Base-by-base conservation (phyloP, 2,329 filamentous ascomycete species). In the Hypoxylon sp. region DNA sequence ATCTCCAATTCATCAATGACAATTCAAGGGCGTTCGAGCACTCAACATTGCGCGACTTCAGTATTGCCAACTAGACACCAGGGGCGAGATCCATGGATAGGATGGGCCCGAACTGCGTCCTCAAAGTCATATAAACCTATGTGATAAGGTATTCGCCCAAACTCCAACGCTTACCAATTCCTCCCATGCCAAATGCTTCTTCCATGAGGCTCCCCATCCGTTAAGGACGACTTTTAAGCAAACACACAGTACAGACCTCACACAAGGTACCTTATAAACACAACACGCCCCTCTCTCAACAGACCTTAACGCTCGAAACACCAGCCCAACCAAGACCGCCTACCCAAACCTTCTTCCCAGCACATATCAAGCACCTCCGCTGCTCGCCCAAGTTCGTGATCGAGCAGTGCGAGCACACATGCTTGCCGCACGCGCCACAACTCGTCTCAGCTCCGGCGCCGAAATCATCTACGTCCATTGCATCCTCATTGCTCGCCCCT, bases 391-490 rank as follows among this genome's bases (percentile, higher is more conserved):
- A 77, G 67, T 87, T 87, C 66, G 85, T 87, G 43, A 89, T 82
- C 0, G 87, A 88, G 73, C 88, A 90, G 60, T 85, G 83, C 60
- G 84, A 86, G 77, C 87, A 90, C 13, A 90, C 86, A 10, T 82
- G 79, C 74, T 86, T 89, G 4, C 83, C 80, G 63, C 87, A 90
- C 0, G 78, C 81, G 7, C 79, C 80, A 58, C 87, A 89, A 2
- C 74, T 67, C 70, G 63, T 73, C n/a, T 78, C 75, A 17, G 77
- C 78, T 69, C 81, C 79, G 2, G 77, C 76, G 17, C 79, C 78
- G 51, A 81, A 78, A n/a, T 81, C 81, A 23, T 75, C 74, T 1
- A 75, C 68, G 19, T 82, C 80, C 57, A 82, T 79, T 13, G 75
- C 78, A 13, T 80, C 75, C 46, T 82, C 80, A n/a, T 78, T 78